These are phyloP conservation scores for Pseudozyma sp. DNA, from an alignment of 1,284 basidiomycete species.

Conservation along the genomic window DNA sequence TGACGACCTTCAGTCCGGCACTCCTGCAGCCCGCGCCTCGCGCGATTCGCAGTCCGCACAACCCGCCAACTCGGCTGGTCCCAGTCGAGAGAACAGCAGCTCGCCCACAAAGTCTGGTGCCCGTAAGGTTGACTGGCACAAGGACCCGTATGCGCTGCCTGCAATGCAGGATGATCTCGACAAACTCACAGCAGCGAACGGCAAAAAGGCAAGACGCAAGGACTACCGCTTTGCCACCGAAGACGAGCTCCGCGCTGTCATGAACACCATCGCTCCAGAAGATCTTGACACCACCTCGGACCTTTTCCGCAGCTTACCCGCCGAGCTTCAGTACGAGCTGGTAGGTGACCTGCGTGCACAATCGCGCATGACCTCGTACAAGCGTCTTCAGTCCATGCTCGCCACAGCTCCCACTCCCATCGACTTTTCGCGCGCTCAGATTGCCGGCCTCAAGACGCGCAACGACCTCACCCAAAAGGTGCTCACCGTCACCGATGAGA, in stretches of 20 bases:
- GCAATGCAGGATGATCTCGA: constrained; percentile 59
- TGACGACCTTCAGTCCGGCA: constrained; percentile 45
- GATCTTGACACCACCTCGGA: constrained; percentile 65
- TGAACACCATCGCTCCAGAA: constrained; percentile 62
- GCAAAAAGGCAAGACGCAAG: constrained; percentile 40
- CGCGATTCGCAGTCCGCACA: constrained; percentile 75
- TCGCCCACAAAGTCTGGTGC: constrained; percentile 70
- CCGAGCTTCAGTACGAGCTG: constrained; percentile 97
- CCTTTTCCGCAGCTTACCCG: constrained; percentile 86
- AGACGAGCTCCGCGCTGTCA: constrained; percentile 59
- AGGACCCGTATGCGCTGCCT: constrained; percentile 67
- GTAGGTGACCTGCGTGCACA: constrained; percentile 93
- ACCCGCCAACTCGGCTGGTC: constrained; percentile 15
- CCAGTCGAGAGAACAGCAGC: constrained; percentile 30
- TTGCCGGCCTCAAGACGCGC: constrained; percentile 80
- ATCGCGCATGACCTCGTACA: constrained; percentile 92
- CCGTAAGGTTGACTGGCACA: constrained; percentile 59
- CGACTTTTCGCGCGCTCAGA: constrained; percentile 93
- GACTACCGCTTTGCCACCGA: constrained; percentile 67
- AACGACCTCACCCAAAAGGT: constrained; percentile 94
- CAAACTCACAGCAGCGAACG: constrained; percentile 35
- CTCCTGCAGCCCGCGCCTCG: constrained; percentile 69
- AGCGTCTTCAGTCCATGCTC: constrained; percentile 90
- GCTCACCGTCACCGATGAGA: constrained; percentile 89
- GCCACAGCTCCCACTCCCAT: constrained; percentile 82